A percentile compares a stretch with the other conserved stretches of the same genome.
phyloP scores from a whole-genome alignment of 192 early-diverging fungal genomes.

The Umbelopsis ramanniana region DNA sequence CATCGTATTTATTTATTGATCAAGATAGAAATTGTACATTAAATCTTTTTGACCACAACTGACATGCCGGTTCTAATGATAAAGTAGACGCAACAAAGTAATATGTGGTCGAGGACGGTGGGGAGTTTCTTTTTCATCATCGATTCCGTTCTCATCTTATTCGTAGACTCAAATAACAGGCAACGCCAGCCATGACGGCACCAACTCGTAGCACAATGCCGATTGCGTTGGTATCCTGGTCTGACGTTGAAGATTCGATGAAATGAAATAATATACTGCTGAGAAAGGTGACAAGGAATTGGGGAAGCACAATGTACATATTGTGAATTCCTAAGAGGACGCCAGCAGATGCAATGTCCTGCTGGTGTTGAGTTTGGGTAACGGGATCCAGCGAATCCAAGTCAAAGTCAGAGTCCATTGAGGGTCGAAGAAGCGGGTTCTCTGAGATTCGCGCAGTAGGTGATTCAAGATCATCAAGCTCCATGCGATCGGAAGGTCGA shows the following conservation, averaged over 20 bases:
- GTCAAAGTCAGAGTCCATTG: slow-evolving; percentile 5
- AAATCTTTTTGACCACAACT: neutral
- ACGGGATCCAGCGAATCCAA: neutral
- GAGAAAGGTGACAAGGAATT: slow-evolving; percentile 85
- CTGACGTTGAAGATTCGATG: slow-evolving; percentile 51
- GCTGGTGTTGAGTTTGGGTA: neutral
- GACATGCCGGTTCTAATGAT: neutral
- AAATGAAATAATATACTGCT: slow-evolving; percentile 83
- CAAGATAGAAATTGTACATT: too few species aligned
- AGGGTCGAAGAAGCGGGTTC: neutral
- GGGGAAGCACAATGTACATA: slow-evolving; percentile 92
- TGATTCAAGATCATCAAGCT: neutral
- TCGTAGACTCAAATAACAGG: slow-evolving; percentile 35
- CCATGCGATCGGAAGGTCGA: neutral
- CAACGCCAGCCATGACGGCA: slow-evolving; percentile 58
- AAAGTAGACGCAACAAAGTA: too few species aligned
- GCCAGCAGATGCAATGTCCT: slow-evolving; percentile 59
- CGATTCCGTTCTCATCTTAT: too few species aligned
- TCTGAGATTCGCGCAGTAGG: neutral
- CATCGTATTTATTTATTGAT: too few species aligned
- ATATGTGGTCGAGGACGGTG: too few species aligned
- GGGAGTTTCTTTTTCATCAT: too few species aligned
- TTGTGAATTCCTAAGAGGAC: slow-evolving; percentile 93
- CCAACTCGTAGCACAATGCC: slow-evolving; percentile 61
- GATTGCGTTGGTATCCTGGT: slow-evolving; percentile 48